Base-by-base conservation (phyloP, 2,329 filamentous ascomycete genomes). In the Paraphaeosphaeria sporulosa region DNA sequence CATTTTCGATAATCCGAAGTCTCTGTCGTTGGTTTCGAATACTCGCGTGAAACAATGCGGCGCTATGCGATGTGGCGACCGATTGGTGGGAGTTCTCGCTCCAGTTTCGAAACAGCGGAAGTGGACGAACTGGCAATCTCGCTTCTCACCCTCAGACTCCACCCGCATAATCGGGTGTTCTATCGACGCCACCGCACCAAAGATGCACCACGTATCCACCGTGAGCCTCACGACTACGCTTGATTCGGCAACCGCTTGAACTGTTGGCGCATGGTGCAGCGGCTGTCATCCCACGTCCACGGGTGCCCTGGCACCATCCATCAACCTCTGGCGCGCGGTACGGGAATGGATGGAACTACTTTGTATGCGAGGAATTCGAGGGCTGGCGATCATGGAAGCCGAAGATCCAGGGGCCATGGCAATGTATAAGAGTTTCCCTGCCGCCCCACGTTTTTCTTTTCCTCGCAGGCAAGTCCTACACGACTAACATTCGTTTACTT, bases 381-480 rank as follows among this genome's bases (percentile, higher is more conserved):
- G 38, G 27, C 4, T 25, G 38, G 25, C n/a, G 23, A 54, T 44
- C 40, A 30, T 34, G 38, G 34, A 40, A 27, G 40, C 36, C 51
- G 51, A 23, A 9, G 51, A 46, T 54, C 40, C 44, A 17, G 51
- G 25, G 15, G 38, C 40, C 51, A 21, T 32, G 51, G 25, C 25
- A 30, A 12, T 12, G 40, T 54, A 54, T 54, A 54, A 54, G 40
- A 44, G 38, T 42, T 44, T 54, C 46, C 36, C 2, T 40, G 9
- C 9, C 13, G 25, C 25, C 21, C 50, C 32, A 25, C 2, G 8
- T 43, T 15, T 32, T 54, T 17, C 25, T 44, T 54, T 17, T 46
- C 51, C 10, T 44, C 40, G 36, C 40, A 54, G 51, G 40, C 51
- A 54, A 54, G 51, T 54, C 51, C 51, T 54, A 54, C 25, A 52